Evolutionary conservation across 345 rosid species (phyloP), one percentile per base, ranked within the genome.

Genomic region (sweet orange (Citrus sinensis)): DNA sequence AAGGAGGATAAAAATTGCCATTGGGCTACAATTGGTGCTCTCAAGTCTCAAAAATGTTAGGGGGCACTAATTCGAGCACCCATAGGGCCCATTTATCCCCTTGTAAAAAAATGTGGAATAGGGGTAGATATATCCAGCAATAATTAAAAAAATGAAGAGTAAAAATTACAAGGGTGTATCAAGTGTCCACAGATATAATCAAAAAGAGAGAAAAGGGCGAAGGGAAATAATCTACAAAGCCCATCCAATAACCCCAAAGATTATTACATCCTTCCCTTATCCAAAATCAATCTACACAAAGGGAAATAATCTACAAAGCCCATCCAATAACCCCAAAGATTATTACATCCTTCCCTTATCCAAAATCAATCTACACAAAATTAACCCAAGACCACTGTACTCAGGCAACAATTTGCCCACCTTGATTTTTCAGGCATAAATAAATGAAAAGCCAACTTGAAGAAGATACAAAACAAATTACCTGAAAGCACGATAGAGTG

Each of bases 401-500:
- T 29, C n/a, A 73, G 27, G 55, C 76, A 59, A 73, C 34, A 73
- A n/a, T 6, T 7, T 11, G 51, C 19, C 37, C 1, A 27, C 13
- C 29, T 54, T 24, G 14, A 71, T 19, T 54, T 70, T 71, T 30
- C 13, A 11, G 9, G 60, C 61, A 30, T 35, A 20, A 19, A 70
- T 60, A 40, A 32, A 40, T 65, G 34, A 60, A 59, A 5, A 73
- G 30, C 70, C 35, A 55, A n/a, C 20, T 67, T 46, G 59, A 60
- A 60, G 58, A 67, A 72, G 32, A 22, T 22, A 51, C 10, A 32
- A 49, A 40, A 32, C 11, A 30, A 67, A 65, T 68, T 78, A 96
- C 98, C 97, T 90, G 82, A 88, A 97, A 61, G 97, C 98, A 64
- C 95, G 94, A 85, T 94, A 97, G 54, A 97, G 94, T 56, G 98